A percentile compares a stretch with the other conserved stretches of the same genome.
Conservation (phyloP, 768 basidiomycete species). For the Psilocybe tampanensis region DNA sequence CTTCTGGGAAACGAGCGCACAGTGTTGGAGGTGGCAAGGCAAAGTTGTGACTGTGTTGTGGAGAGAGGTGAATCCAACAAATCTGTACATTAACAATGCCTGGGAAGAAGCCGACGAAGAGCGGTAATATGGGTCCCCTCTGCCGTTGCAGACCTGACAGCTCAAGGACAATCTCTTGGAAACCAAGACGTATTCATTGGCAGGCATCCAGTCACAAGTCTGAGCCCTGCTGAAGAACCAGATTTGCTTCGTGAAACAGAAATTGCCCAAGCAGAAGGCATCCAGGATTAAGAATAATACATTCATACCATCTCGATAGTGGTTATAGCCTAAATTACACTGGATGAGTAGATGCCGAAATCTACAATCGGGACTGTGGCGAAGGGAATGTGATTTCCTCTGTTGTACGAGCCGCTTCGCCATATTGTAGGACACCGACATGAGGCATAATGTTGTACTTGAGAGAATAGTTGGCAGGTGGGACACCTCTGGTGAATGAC, state of each 20-base stretch:
- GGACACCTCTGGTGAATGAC: conserved; percentile 50
- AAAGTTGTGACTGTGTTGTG: conserved; percentile 40
- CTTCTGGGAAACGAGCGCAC: conserved; percentile 55
- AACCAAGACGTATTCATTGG: conserved; percentile 26
- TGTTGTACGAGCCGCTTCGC: conserved; percentile 59
- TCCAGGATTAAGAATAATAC: background rate
- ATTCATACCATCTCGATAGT: background rate
- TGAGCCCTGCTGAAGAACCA: conserved; percentile 11
- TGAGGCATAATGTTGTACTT: conserved; percentile 93
- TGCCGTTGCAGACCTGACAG: conserved; percentile 23
- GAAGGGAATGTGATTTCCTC: conserved; percentile 43
- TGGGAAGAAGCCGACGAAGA: conserved; percentile 48
- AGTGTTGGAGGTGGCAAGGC: conserved; percentile 41
- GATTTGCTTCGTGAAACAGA: background rate
- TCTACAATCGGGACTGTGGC: conserved; percentile 40
- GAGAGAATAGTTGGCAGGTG: conserved; percentile 69
- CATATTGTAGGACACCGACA: conserved; percentile 78
- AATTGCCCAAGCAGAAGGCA: background rate
- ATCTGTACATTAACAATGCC: conserved; percentile 45
- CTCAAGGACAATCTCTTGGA: conserved; percentile 29
- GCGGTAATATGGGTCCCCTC: too few species aligned
- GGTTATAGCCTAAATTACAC: conserved; percentile 5
- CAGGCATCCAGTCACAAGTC: conserved; percentile 25
- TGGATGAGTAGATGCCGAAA: background rate
- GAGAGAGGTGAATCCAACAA: conserved; percentile 37